Conservation (phyloP, 2,329 filamentous ascomycete species). For the Penicillium sp. region DNA sequence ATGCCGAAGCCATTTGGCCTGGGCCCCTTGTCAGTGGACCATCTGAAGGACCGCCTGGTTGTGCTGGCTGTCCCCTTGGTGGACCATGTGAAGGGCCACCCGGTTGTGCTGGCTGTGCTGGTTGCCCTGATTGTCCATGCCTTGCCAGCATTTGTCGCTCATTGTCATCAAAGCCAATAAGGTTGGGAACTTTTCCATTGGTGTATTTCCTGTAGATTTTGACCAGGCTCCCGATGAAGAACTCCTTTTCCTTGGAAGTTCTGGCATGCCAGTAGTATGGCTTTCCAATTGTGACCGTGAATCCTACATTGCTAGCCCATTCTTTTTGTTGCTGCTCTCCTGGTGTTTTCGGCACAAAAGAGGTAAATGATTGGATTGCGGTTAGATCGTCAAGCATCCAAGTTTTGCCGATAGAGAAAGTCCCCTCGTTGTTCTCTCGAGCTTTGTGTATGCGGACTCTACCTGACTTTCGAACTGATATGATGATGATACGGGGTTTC, state of each 20-base stretch:
- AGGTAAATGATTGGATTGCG: conserved; percentile 76
- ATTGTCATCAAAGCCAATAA: conserved; percentile 76
- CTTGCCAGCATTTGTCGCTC: conserved; percentile 76
- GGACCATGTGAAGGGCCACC: conserved; percentile 13
- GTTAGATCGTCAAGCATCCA: conserved; percentile 93
- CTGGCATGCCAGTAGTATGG: conserved; percentile 97
- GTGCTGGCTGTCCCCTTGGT: conserved; percentile 16
- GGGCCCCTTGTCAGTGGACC: conserved; percentile 26
- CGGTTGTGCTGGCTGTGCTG: background rate
- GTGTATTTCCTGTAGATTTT: conserved; percentile 98
- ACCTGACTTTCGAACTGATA: conserved; percentile 88
- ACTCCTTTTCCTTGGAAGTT: conserved; percentile 94
- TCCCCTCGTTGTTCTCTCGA: conserved; percentile 87
- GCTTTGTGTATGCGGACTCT: conserved; percentile 95
- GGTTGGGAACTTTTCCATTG: conserved; percentile 72
- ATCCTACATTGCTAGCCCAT: conserved; percentile 82
- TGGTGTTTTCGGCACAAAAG: conserved; percentile 56
- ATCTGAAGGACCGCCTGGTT: conserved; percentile 9
- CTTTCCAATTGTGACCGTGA: conserved; percentile 84
- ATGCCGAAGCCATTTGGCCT: conserved; percentile 15
- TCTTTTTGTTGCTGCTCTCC: conserved; percentile 62
- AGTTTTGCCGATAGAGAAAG: conserved; percentile 96
- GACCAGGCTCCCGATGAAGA: conserved; percentile 92
- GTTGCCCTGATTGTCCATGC: conserved; percentile 23
- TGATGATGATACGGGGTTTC: conserved; percentile 87